phyloP scores from a whole-genome alignment of 306 rosid species.

The Fagus crenata region DNA sequence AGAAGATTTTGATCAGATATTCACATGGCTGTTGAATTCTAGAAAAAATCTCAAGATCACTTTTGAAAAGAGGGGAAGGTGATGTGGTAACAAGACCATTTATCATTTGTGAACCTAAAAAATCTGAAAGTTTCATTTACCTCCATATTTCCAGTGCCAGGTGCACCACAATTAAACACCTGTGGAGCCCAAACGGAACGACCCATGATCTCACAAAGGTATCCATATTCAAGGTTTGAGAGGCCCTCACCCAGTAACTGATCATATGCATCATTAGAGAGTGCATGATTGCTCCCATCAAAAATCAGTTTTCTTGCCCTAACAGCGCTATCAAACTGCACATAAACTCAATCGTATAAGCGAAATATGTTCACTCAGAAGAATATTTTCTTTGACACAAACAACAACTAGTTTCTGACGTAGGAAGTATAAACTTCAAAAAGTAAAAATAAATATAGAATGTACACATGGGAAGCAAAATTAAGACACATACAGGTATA shows the following conservation, averaged over 20 bases:
- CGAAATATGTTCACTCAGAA: not conserved
- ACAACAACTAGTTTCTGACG: not conserved
- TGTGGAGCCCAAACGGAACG: conserved; percentile 95
- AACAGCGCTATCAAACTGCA: conserved; percentile 90
- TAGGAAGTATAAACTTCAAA: conserved; percentile 8
- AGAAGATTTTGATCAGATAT: no score
- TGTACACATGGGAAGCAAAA: conserved; percentile 20
- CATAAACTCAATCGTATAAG: conserved; percentile 22
- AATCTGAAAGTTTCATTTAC: conserved; percentile 44
- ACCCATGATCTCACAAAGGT: conserved; percentile 97
- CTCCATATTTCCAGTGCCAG: conserved; percentile 99
- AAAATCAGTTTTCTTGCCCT: conserved; percentile 67
- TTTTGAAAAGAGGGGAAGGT: not conserved
- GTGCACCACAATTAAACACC: conserved; percentile 86
- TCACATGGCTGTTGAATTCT: no score
- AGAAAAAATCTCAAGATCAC: no score
- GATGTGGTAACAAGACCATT: conserved; percentile 4
- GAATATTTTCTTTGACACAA: not conserved
- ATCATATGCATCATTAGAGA: conserved; percentile 41
- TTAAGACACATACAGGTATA: conserved; percentile 70
- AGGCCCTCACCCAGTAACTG: conserved; percentile 84
- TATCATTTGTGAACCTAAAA: conserved; percentile 15
- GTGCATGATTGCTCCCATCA: conserved; percentile 51
- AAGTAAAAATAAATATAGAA: conserved; percentile 23
- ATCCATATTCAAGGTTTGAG: conserved; percentile 94